Percentiles rank a stretch among this genome's conserved stretches.
These are phyloP conservation scores for Hawksworthiomyces lignivorus DNA, from an alignment of 2,329 filamentous ascomycete species.

Conservation along the genomic window DNA sequence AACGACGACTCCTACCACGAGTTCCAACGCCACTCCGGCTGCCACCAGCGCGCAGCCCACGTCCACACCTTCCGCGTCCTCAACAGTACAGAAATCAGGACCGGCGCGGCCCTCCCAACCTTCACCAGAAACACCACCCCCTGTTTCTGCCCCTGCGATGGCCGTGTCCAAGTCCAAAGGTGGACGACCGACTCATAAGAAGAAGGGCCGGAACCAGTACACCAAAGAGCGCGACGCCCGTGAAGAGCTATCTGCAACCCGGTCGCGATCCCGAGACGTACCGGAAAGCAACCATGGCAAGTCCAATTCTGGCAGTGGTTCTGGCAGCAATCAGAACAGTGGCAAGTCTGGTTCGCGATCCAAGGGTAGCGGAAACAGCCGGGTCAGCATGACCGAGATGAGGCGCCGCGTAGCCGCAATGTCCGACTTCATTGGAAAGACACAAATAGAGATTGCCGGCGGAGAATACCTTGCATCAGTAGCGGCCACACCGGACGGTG, in stretches of 20 bases:
- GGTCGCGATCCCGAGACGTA: slow-evolving; percentile 46
- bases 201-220: slow-evolving; percentile 73
- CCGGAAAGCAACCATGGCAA: slow-evolving; percentile 33
- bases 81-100: slow-evolving; percentile 27
- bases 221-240: slow-evolving; percentile 63
- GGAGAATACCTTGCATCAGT: slow-evolving; percentile 28
- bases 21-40: slow-evolving; percentile 11
- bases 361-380: slow-evolving; percentile 51
- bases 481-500: not conserved
- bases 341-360: slow-evolving; percentile 48
- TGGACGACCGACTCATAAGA: slow-evolving; percentile 54
- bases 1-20: slow-evolving; percentile 12
- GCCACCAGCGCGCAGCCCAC: slow-evolving; percentile 7
- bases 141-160: slow-evolving; percentile 29
- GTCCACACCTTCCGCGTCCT: slow-evolving; percentile 13
- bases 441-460: slow-evolving; percentile 77
- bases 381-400: slow-evolving; percentile 82
- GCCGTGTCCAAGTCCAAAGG: slow-evolving; percentile 52
- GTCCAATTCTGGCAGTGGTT: slow-evolving; percentile 21
- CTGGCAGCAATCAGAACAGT: slow-evolving; percentile 12
- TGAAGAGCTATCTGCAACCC: slow-evolving; percentile 48
- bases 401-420: slow-evolving; percentile 76
- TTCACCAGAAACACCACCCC: slow-evolving; percentile 39
- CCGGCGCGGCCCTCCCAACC: slow-evolving; percentile 39
- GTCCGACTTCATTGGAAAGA: slow-evolving; percentile 81